phyloP scores from a whole-genome alignment of 176 grass and related monocot genomes.

The Phragmites australis region DNA sequence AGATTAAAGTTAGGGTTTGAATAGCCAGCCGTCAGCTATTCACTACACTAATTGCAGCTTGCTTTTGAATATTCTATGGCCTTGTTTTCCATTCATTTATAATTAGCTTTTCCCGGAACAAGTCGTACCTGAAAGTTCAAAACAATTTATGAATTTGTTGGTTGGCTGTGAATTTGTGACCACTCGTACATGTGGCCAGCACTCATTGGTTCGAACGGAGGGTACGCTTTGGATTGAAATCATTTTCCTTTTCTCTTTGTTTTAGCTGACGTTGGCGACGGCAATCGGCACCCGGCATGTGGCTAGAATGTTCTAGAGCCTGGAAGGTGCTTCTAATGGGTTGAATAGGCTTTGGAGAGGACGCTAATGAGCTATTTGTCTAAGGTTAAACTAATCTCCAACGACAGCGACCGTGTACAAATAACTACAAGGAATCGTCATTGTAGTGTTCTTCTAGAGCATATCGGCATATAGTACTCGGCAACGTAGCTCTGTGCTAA shows the following conservation, averaged over 20 bases:
- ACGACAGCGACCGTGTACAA: not conserved
- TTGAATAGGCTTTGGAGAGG: not conserved
- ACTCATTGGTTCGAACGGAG: not conserved
- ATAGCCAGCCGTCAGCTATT: not conserved
- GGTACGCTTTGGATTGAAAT: not conserved
- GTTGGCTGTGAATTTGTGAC: not conserved
- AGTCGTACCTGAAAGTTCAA: too few relatives aligned
- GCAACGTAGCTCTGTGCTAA: too few relatives aligned
- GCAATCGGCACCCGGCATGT: not conserved
- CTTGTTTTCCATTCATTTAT: too few relatives aligned
- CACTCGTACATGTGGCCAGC: not conserved
- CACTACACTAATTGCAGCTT: not conserved
- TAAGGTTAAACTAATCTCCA: not conserved
- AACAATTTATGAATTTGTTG: too few relatives aligned
- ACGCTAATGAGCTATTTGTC: not conserved
- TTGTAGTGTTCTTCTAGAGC: too few relatives aligned
- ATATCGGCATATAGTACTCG: too few relatives aligned
- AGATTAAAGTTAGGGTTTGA: not conserved
- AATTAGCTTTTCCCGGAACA: too few relatives aligned
- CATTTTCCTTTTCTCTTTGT: not conserved
- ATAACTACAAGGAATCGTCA: not conserved
- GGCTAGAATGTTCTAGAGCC: conserved; percentile 12
- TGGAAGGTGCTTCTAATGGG: not conserved
- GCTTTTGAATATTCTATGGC: too few relatives aligned
- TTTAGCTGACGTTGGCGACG: not conserved